Evolutionary conservation across 2,329 filamentous ascomycete species (phyloP), one percentile per base, ranked within the genome.

Genomic region (Arthroderma sp.): DNA sequence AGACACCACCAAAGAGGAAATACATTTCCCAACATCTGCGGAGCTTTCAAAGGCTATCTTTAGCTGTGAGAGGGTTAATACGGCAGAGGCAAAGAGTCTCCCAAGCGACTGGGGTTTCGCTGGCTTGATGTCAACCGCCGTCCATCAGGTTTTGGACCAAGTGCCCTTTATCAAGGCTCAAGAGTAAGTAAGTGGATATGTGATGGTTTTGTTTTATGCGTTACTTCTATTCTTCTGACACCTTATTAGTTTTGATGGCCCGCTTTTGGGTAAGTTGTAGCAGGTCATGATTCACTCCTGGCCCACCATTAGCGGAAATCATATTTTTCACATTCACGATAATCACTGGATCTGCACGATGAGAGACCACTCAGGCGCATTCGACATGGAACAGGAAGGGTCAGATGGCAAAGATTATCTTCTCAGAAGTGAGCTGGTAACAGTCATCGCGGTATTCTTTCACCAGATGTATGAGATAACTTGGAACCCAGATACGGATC

Each of bases 381-480:
- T 40, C 8, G 38, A 27, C 29, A 28, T 30, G 10, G 27, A 15
- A n/a, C 34, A 42, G 34, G 11, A 34, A 4, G 28, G 28, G 10
- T 22, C 15, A 3, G 27, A 41, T 29, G 11, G 15, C 38, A 49
- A 15, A 31, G 42, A 47, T 32, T 50, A 47, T 41, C 22, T 50
- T 42, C 45, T 49, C 15, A 49, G 15, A 40, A 43, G 38, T 40
- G 49, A 50, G 38, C 7, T 47, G 11, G 36, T 46, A 22, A 47
- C 47, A 36, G 44, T 31, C 38, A 43, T 43, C 9, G 45, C 47
- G 3, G 44, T 49, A 39, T 46, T 50, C 15, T 50, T 8, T 36
- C 42, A 39, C 11, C 49, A 50, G 44, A 47, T 50, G 49, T 37
- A 50, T 27, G 44, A 47, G 37, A 42, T 46, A 42, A 36, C 43